Percentiles rank a stretch among this genome's conserved stretches.
Conservation (phyloP, 371 early-diverging fungal species). For the Dinochytrium kinnereticum region DNA sequence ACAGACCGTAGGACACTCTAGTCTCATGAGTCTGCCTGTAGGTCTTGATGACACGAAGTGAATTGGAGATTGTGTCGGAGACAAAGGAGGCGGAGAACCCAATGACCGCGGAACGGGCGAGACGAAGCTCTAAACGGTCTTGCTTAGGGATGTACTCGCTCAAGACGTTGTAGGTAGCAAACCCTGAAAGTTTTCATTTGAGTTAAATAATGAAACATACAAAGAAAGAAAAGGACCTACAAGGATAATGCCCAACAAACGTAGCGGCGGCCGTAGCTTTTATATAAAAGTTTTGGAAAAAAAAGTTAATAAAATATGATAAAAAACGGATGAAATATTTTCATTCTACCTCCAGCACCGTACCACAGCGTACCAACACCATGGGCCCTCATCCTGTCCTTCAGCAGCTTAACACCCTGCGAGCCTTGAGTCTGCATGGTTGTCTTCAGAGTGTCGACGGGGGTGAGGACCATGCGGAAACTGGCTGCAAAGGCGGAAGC, state of each 20-base stretch:
- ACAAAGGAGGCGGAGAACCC: constrained; percentile 46
- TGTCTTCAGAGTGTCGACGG: constrained; percentile 51
- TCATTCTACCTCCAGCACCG: constrained; percentile 17
- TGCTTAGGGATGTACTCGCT: constrained; percentile 39
- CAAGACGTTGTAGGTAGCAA: constrained; percentile 46
- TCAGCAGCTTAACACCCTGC: constrained; percentile 29
- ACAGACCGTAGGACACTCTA: constrained; percentile 31
- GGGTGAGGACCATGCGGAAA: constrained; percentile 47
- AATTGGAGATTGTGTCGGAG: constrained; percentile 46
- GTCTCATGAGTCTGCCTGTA: constrained; percentile 45
- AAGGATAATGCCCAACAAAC: constrained; percentile 46
- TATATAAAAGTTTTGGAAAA: not conserved
- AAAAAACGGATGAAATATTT: not conserved
- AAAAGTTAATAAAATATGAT: not conserved
- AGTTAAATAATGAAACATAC: not conserved
- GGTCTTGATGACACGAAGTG: constrained; percentile 51
- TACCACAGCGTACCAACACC: constrained; percentile 49
- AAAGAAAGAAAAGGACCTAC: constrained; percentile 3
- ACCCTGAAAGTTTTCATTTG: constrained; percentile 23
- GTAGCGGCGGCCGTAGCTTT: constrained; percentile 45
- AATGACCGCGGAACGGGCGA: constrained; percentile 46
- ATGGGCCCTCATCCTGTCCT: constrained; percentile 32
- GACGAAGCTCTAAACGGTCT: constrained; percentile 23
- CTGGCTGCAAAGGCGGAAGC: constrained; percentile 42
- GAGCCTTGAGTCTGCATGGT: constrained; percentile 46